Percentiles rank a stretch among this genome's conserved stretches.
Evolutionary conservation across 2,329 filamentous ascomycete genomes (phyloP).

Genomic region (Mycogone perniciosa): DNA sequence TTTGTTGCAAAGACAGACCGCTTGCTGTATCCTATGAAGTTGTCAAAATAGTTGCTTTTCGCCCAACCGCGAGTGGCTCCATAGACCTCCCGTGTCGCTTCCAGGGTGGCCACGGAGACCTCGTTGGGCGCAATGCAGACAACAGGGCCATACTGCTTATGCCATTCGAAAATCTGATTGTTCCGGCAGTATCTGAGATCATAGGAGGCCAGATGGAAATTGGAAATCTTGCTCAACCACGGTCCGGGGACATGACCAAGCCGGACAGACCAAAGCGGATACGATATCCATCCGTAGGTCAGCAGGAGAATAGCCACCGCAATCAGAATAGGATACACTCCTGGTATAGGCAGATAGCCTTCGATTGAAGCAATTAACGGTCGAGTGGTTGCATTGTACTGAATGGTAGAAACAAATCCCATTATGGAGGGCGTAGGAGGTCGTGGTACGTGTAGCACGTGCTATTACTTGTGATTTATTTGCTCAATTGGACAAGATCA

Average conservation of each 20-base stretch:
- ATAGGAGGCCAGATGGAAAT: not conserved
- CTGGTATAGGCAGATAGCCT: too few species aligned
- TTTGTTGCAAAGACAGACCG: constrained; percentile 12
- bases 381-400: too few species aligned
- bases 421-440: too few species aligned
- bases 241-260: constrained; percentile 4
- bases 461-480: too few species aligned
- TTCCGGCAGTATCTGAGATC: constrained; percentile 9
- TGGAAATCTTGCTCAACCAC: not conserved
- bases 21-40: constrained; percentile 7
- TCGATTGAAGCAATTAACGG: too few species aligned
- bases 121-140: constrained; percentile 11
- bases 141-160: constrained; percentile 8
- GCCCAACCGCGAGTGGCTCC: constrained; percentile 2
- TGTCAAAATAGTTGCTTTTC: constrained; percentile 12
- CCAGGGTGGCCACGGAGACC: constrained; percentile 5
- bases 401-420: too few species aligned
- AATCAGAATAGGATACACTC: too few species aligned
- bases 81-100: constrained; percentile 3
- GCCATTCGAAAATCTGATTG: constrained; percentile 5
- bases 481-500: too few species aligned
- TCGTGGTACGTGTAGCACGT: too few species aligned
- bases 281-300: not conserved
- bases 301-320: not conserved
- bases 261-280: not conserved